These are phyloP conservation scores for Cephaloascus albidus DNA, from an alignment of 805 yeast species.

Conservation along the genomic window DNA sequence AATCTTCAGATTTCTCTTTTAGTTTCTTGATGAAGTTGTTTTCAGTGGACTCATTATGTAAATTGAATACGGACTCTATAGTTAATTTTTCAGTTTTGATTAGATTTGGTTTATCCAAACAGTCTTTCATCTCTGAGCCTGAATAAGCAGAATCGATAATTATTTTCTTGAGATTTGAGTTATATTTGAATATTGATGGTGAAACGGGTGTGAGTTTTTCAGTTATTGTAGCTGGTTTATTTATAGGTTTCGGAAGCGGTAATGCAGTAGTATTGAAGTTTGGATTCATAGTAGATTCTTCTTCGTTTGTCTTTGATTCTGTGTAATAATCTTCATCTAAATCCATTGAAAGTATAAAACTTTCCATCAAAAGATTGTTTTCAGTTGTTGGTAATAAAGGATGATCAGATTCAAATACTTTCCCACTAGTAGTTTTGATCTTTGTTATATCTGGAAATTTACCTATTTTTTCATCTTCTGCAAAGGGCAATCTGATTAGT, in stretches of 20 bases:
- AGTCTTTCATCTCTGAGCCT: conserved; percentile 7
- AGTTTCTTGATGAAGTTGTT: conserved; percentile 21
- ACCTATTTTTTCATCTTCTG: conserved; percentile 65
- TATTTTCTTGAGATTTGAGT: conserved; percentile 14
- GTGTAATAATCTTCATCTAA: conserved; percentile 8
- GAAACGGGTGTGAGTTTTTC: conserved; percentile 6
- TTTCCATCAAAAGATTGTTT: conserved; percentile 19
- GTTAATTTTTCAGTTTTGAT: conserved; percentile 11
- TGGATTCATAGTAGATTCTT: conserved; percentile 10
- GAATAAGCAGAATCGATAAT: conserved; percentile 11
- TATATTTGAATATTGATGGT: conserved; percentile 20
- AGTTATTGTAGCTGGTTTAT: background rate
- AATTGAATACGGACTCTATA: background rate
- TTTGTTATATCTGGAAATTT: conserved; percentile 26
- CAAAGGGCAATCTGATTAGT: conserved; percentile 54
- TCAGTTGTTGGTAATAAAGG: conserved; percentile 3
- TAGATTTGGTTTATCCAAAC: conserved; percentile 14
- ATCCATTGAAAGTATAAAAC: conserved; percentile 16
- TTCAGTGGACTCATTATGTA: conserved; percentile 14
- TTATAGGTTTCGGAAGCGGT: conserved; percentile 4
- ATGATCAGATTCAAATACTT: background rate
- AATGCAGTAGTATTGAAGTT: conserved; percentile 9
- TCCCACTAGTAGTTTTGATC: background rate
- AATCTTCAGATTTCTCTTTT: background rate
- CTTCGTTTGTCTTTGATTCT: conserved; percentile 1